Percentiles rank a stretch among this genome's conserved stretches.
Evolutionary conservation across 1,284 basidiomycete species (phyloP).

Genomic region (Violaceomyces palustris): DNA sequence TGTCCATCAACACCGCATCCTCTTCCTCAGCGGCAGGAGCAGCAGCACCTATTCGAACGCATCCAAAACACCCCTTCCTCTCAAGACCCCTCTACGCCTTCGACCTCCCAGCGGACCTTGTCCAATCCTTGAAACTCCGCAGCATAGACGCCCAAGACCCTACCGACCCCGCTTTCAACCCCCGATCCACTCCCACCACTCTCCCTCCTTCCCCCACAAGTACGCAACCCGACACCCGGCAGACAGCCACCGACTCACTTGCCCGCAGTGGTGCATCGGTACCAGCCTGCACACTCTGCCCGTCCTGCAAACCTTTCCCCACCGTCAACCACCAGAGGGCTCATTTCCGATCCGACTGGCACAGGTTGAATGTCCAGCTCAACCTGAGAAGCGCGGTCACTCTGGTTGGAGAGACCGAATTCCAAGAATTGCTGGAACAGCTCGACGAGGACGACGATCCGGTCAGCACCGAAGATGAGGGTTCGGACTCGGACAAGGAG

Average conservation of each 20-base stretch:
- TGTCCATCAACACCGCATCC: no score
- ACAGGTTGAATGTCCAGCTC: constrained; percentile 87
- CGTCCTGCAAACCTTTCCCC: constrained; percentile 60
- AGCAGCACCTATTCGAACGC: no score
- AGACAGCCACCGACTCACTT: no score
- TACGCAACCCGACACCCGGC: no score
- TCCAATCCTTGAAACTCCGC: constrained; percentile 17
- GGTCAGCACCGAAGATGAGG: constrained; percentile 1
- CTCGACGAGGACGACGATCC: constrained; percentile 22
- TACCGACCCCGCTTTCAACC: constrained; percentile 9
- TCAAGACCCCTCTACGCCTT: constrained; percentile 37
- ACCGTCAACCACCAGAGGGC: constrained; percentile 75
- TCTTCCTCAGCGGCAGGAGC: no score
- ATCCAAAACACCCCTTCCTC: constrained; percentile 18
- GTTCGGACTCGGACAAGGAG: constrained; percentile 21
- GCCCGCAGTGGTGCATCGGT: constrained; percentile 2
- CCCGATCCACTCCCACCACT: no score
- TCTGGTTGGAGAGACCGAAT: constrained; percentile 19
- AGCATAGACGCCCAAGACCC: constrained; percentile 17
- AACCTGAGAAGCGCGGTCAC: constrained; percentile 9
- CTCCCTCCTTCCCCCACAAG: no score
- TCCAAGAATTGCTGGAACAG: constrained; percentile 30
- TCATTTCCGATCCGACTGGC: constrained; percentile 95
- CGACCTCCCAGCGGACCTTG: constrained; percentile 21
- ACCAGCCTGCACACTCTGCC: constrained; percentile 41